Conservation (phyloP, 2,329 filamentous ascomycete species). For the Aspergillaceae sp. region DNA sequence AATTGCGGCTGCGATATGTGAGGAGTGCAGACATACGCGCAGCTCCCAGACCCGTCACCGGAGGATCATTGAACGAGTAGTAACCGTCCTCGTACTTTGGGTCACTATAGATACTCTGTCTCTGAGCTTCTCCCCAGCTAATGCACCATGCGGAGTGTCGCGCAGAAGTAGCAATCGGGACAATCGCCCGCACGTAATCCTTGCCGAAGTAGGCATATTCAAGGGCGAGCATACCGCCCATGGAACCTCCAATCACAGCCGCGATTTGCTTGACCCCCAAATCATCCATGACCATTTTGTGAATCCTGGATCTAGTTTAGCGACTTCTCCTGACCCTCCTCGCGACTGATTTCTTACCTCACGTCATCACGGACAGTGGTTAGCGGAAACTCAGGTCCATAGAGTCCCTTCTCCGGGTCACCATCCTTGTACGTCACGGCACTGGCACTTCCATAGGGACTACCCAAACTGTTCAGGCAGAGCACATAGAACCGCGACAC, state of each 20-base stretch:
- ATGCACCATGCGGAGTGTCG: slow-evolving; percentile 52
- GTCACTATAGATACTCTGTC: slow-evolving; percentile 79
- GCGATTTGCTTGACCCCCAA: slow-evolving; percentile 47
- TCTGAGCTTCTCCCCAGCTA: slow-evolving; percentile 50
- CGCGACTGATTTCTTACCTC: slow-evolving; percentile 50
- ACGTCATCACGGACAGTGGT: slow-evolving; percentile 95
- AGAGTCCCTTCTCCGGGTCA: slow-evolving; percentile 61
- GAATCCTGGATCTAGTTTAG: slow-evolving; percentile 33
- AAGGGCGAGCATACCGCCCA: slow-evolving; percentile 51
- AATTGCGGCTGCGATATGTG: slow-evolving; percentile 93
- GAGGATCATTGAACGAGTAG: slow-evolving; percentile 79
- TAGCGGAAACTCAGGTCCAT: slow-evolving; percentile 91
- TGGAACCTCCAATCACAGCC: slow-evolving; percentile 48
- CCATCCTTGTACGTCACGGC: slow-evolving; percentile 72
- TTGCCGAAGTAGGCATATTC: slow-evolving; percentile 64
- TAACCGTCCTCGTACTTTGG: slow-evolving; percentile 98
- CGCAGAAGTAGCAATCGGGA: slow-evolving; percentile 49
- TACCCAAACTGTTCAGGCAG: slow-evolving; percentile 48
- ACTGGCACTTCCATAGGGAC: slow-evolving; percentile 48
- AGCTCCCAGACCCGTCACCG: slow-evolving; percentile 76
- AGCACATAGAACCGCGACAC: slow-evolving; percentile 46
- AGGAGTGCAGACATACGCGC: slow-evolving; percentile 94
- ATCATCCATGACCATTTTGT: slow-evolving; percentile 47
- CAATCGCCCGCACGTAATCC: slow-evolving; percentile 46
- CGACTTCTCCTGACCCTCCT: too few relatives aligned